Evolutionary conservation across 331 rosid genomes (phyloP), one percentile per base, ranked within the genome.

Genomic region (Pyracantha coccinea): DNA sequence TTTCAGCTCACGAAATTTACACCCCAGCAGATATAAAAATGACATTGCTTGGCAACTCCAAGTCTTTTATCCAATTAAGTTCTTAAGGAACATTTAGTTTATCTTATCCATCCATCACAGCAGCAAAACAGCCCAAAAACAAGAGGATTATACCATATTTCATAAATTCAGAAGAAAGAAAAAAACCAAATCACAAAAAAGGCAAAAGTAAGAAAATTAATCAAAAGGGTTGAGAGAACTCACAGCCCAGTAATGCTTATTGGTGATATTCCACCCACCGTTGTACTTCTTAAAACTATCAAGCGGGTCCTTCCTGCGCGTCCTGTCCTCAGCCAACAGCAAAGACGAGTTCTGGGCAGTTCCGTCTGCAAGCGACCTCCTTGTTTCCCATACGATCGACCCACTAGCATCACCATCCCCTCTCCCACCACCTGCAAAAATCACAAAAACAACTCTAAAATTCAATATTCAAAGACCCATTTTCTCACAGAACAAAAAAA

Each of bases 201-300:
- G 5, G 33, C 6, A 25, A 38, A 19, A 23, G 23, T 6, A 19
- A n/a, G 15, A 61, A 60, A 50, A 0, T 12, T 8, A 44, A 20
- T 20, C 52, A 69, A 50, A 50, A 45, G 9, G 15, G 6, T 52
- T 47, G 17, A 69, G 63, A 55, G 14, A 11, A 80, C 89, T 85
- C 77, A 85, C 89, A 80, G 89, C 86, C 89, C 89, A 85, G 79
- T 82, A 85, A 77, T 85, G 89, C 20, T 62, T 7, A 75, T 86
- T 78, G 81, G 83, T 84, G 72, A 93, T 88, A 83, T 93, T 93
- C 98, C 98, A 93, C 23, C 98, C 98, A 35, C 93, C 93, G 50
- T 71, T 79, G 84, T 93, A 93, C 69, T 38, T 85, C 2, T 75
- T 29, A 44, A 84, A 89, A 58, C 73, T 25, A 67, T 88, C 61